Conservation (phyloP, 345 rosid species). For the Aquilaria sinensis region DNA sequence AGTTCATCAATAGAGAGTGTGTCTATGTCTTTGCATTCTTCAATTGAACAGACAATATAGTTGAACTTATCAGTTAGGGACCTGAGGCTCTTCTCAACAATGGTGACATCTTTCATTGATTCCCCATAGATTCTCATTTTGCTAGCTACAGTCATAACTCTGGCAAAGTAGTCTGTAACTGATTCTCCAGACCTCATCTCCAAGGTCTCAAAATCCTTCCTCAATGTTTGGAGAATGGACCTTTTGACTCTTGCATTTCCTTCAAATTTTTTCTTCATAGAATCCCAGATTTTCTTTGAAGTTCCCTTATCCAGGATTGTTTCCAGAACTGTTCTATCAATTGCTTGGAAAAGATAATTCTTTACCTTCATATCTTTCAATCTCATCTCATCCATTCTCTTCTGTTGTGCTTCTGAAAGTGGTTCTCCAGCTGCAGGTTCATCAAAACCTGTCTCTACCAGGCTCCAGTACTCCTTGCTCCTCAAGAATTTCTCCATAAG, state of each 20-base stretch:
- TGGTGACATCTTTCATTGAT: neutral
- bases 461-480: neutral
- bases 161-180: neutral
- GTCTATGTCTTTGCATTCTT: constrained; percentile 6
- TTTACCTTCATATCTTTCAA: constrained; percentile 1
- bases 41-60: constrained; percentile 2
- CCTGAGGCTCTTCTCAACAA: constrained; percentile 3
- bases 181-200: neutral
- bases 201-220: neutral
- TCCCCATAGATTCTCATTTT: constrained; percentile 6
- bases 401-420: neutral
- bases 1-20: constrained; percentile 6
- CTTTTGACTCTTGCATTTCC: neutral
- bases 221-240: neutral
- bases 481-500: no score
- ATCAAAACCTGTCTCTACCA: neutral
- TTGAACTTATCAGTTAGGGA: neutral
- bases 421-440: neutral
- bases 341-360: neutral
- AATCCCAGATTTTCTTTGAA: neutral
- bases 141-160: neutral
- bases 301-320: neutral
- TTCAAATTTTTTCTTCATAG: neutral
- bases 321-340: neutral
- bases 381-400: neutral